Conservation (phyloP, 768 basidiomycete genomes). For the Lactifluus volemus region DNA sequence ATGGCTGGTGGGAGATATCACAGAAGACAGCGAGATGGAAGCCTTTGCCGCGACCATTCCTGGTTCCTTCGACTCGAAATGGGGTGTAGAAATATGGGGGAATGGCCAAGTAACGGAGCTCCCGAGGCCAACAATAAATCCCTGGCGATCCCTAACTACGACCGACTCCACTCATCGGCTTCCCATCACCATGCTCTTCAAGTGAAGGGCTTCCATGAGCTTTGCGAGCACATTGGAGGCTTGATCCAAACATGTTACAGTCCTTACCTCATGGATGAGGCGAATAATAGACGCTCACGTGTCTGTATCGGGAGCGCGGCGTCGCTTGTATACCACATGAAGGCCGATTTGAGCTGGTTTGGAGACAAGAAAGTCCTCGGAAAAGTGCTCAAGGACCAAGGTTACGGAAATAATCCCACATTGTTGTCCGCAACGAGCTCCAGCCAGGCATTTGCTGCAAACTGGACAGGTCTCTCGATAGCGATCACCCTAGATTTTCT, state of each 20-base stretch:
- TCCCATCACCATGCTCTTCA: too few species aligned
- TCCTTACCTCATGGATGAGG: neutral
- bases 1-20: neutral
- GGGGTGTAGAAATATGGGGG: constrained; percentile 7
- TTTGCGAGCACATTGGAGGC: constrained; percentile 2
- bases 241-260: constrained; percentile 11
- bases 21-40: constrained; percentile 13
- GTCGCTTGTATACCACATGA: neutral
- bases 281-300: neutral
- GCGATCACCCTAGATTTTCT: too few species aligned
- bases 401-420: neutral
- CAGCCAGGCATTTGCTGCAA: too few species aligned
- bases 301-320: constrained; percentile 8
- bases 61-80: constrained; percentile 6
- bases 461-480: too few species aligned
- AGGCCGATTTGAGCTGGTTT: neutral
- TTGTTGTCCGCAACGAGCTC: too few species aligned
- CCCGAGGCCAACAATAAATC: neutral
- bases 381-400: neutral
- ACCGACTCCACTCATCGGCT: neutral
- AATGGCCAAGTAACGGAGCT: neutral
- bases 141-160: neutral
- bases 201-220: neutral
- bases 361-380: neutral
- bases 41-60: constrained; percentile 8